These are phyloP conservation scores for Calocera cornea DNA, from an alignment of 768 basidiomycete species.

Conservation along the genomic window DNA sequence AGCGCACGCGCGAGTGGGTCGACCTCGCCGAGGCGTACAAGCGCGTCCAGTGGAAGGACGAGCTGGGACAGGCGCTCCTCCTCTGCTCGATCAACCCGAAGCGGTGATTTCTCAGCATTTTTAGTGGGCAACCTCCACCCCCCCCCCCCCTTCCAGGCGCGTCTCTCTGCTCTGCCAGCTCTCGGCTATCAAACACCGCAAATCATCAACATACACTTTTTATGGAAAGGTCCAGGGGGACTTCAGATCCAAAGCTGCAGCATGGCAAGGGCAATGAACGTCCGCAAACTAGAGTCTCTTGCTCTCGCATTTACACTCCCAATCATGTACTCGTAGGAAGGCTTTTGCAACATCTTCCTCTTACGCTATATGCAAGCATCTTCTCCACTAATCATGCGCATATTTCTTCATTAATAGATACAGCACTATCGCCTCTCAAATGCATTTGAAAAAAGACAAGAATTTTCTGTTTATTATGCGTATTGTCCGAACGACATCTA, in stretches of 20 bases:
- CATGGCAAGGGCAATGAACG: not conserved
- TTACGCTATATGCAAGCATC: not conserved
- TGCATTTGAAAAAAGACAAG: not conserved
- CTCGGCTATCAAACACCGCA: not conserved
- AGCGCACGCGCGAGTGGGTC: conserved; percentile 77
- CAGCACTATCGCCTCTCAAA: not conserved
- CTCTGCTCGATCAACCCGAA: not conserved
- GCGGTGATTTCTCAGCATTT: no score
- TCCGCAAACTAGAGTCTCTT: not conserved
- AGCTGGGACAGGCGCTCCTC: conserved; percentile 47
- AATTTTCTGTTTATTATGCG: not conserved
- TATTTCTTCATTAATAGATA: not conserved
- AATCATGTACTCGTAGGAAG: conserved; percentile 5
- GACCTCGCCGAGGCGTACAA: conserved; percentile 68
- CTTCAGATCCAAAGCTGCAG: not conserved
- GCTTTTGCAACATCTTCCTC: not conserved
- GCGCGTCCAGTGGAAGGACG: conserved; percentile 71
- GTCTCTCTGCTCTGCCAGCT: no score
- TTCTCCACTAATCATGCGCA: conserved; percentile 2
- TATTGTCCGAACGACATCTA: not conserved
- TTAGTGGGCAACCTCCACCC: no score
- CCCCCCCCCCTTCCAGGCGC: no score
- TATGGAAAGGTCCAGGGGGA: not conserved
- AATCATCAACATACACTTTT: not conserved
- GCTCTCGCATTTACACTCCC: not conserved